Conservation (phyloP, 495 filamentous ascomycete genomes). For the Xylaria nigripes region DNA sequence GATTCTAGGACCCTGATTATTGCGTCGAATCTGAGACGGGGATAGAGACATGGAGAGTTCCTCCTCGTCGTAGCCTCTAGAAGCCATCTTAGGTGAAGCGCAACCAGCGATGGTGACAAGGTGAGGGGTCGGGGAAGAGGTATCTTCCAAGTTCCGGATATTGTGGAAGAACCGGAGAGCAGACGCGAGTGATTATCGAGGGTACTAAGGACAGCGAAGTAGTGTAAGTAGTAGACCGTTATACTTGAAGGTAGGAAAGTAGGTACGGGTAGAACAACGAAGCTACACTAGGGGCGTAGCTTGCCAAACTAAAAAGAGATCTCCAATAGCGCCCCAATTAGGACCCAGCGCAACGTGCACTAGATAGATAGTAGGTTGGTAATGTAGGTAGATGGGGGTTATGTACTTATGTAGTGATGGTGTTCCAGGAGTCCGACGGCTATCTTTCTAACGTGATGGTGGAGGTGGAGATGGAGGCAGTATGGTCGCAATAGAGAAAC, state of each 20-base stretch:
- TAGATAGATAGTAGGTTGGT: too few relatives aligned
- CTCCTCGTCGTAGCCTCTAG: constrained; percentile 65
- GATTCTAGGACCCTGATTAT: constrained; percentile 24
- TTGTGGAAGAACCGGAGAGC: neutral
- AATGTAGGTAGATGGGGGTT: neutral
- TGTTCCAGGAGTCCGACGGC: neutral
- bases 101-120: constrained; percentile 6
- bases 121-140: neutral
- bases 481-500: neutral
- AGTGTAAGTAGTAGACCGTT: neutral
- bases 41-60: constrained; percentile 84
- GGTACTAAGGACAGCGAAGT: neutral
- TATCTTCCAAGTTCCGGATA: neutral
- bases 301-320: neutral
- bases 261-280: neutral
- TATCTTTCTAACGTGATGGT: neutral
- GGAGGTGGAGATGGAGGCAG: neutral
- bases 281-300: neutral
- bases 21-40: constrained; percentile 52
- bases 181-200: neutral
- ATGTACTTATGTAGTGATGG: too few relatives aligned
- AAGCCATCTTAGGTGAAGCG: constrained; percentile 41
- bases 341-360: neutral
- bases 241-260: neutral
- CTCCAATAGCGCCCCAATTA: neutral